Evolutionary conservation across 257 asterid genomes (phyloP), one percentile per base, ranked within the genome.

Genomic region (Solanum virginianum): DNA sequence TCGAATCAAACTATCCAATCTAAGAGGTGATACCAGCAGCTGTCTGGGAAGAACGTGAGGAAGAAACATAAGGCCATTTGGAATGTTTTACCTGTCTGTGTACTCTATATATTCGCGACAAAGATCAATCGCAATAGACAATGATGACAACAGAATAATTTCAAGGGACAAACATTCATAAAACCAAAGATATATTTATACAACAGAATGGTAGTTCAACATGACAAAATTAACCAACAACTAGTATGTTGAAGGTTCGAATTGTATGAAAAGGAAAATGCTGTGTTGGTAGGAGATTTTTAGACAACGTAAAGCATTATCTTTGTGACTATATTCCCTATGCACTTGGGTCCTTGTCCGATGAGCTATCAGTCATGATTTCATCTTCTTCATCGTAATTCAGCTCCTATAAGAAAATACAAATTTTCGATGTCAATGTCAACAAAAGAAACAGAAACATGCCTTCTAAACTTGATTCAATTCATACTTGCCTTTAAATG

Each of bases 401-500:
- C 82, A 77, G 47, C 65, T 77, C 82, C 82, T 77, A 53, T 5
- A 77, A 51, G 22, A 22, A 51, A 51, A n/a, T 74, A 74, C 3
- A 47, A 1, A 75, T 5, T 14, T 49, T 51, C 22, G 15, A 51
- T 8, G 51, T 77, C 82, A 26, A 53, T 10, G 45, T 51, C 18
- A 51, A 51, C 17, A 51, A 77, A 77, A 51, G 63, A 77, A 77
- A 53, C 65, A 77, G 14, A 8, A 54, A 69, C 51, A 36, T 36
- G 41, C 41, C 41, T 36, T 36, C 41, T 36, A 36, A 36, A 36
- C 41, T 36, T 36, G 41, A 36, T 36, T 36, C 41, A 36, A 36
- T 36, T 36, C 41, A 36, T 16, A 86, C 62, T 72, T 82, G 55
- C 88, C 86, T 87, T 86, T 20, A 49, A 24, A 29, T 80, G 89